A percentile compares a stretch with the other conserved stretches of the same genome.
phyloP scores from a whole-genome alignment of 768 basidiomycete species.

The Amanita rimosa region DNA sequence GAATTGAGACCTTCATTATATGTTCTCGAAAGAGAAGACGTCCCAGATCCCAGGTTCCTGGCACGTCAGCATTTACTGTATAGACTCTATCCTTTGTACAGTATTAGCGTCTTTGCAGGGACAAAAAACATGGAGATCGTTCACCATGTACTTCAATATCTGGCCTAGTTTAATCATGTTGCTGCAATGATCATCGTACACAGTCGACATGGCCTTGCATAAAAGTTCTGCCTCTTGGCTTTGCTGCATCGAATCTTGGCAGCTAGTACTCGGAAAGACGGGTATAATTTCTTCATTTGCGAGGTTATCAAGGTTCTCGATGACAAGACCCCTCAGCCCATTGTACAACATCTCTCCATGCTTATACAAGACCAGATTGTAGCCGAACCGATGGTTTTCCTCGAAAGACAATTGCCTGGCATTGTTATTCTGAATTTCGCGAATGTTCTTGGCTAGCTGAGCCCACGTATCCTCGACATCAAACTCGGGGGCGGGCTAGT shows the following conservation, averaged over 20 bases:
- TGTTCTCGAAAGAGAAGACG: constrained; percentile 72
- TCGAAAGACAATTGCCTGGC: constrained; percentile 66
- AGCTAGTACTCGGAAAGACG: constrained; percentile 65
- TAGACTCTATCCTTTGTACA: constrained; percentile 77
- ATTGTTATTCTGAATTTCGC: constrained; percentile 92
- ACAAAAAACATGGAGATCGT: constrained; percentile 13
- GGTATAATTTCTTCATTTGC: constrained; percentile 71
- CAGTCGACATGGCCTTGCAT: constrained; percentile 68
- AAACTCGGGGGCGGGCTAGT: constrained; percentile 61
- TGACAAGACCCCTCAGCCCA: constrained; percentile 69
- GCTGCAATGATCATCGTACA: constrained; percentile 91
- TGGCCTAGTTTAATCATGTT: constrained; percentile 85
- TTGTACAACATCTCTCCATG: constrained; percentile 80
- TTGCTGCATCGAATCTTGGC: constrained; percentile 58
- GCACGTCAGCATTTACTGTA: constrained; percentile 61
- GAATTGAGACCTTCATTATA: constrained; percentile 74
- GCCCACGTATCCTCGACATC: constrained; percentile 81
- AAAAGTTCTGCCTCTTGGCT: constrained; percentile 79
- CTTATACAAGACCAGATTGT: constrained; percentile 87
- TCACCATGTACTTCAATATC: constrained; percentile 93
- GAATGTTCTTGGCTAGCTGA: constrained; percentile 73
- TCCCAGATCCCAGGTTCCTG: constrained; percentile 74
- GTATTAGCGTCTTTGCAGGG: neutral
- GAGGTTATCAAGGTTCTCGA: constrained; percentile 73
- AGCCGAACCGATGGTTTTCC: constrained; percentile 89